phyloP scores from a whole-genome alignment of 106 monocot species.

The Acorus gramineus region DNA sequence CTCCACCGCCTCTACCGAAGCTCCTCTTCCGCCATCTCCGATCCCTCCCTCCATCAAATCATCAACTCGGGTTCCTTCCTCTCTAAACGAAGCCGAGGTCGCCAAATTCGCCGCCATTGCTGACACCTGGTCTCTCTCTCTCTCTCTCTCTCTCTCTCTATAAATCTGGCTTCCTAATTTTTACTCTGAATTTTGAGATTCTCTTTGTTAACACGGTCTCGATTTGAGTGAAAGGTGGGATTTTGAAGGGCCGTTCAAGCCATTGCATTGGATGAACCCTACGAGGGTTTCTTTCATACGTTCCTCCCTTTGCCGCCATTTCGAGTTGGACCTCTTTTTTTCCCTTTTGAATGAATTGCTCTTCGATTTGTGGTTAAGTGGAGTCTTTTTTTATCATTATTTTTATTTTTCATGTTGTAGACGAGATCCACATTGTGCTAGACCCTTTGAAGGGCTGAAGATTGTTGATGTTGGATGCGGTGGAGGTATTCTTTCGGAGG shows the following conservation, averaged over 20 bases:
- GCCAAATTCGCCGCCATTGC: constrained; percentile 85
- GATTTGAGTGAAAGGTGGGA: constrained; percentile 65
- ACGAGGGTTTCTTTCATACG: constrained; percentile 78
- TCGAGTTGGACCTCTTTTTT: constrained; percentile 28
- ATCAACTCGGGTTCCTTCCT: constrained; percentile 15
- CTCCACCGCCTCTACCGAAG: too few relatives aligned
- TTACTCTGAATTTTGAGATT: background rate
- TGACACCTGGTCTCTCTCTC: constrained; percentile 53
- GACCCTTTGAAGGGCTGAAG: constrained; percentile 90
- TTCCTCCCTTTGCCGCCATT: constrained; percentile 75
- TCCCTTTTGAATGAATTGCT: background rate
- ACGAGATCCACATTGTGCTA: constrained; percentile 50
- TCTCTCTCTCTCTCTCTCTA: background rate
- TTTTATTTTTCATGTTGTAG: constrained; percentile 22
- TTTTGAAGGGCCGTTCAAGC: constrained; percentile 85
- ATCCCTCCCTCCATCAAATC: too few relatives aligned
- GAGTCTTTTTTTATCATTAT: background rate
- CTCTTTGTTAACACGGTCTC: too few relatives aligned
- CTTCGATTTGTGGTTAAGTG: background rate
- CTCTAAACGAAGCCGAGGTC: constrained; percentile 58
- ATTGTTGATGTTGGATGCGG: constrained; percentile 97
- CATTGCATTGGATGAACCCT: constrained; percentile 84
- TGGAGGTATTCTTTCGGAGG: constrained; percentile 96
- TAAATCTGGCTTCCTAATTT: background rate
- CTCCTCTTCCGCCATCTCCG: too few relatives aligned